Evolutionary conservation across 495 filamentous ascomycete species (phyloP).

Genomic region (Aspergillus baeticus): DNA sequence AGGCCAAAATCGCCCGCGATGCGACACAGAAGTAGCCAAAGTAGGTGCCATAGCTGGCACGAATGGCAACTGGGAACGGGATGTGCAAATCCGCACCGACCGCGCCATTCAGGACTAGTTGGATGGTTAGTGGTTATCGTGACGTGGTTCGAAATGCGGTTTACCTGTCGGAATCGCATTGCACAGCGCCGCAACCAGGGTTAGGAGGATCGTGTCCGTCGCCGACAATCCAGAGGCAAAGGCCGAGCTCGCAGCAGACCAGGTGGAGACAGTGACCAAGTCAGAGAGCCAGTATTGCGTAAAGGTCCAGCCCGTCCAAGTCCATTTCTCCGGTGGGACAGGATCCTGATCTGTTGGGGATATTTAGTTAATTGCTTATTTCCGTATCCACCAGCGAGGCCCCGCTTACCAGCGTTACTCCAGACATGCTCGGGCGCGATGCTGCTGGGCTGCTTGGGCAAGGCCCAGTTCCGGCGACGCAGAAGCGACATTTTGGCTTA

Average conservation of each 20-base stretch:
- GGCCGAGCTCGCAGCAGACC: conserved; percentile 9
- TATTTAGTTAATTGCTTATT: background rate
- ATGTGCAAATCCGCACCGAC: conserved; percentile 7
- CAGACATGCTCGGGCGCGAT: conserved; percentile 12
- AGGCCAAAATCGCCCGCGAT: conserved; percentile 6
- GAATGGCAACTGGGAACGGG: conserved; percentile 6
- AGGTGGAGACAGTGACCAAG: conserved; percentile 11
- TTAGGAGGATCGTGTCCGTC: conserved; percentile 5
- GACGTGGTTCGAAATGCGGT: background rate
- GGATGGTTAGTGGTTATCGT: background rate
- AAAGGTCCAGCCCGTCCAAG: conserved; percentile 11
- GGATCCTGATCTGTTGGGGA: conserved; percentile 3
- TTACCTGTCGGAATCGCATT: conserved; percentile 11
- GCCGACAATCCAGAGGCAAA: conserved; percentile 7
- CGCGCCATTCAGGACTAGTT: conserved; percentile 3
- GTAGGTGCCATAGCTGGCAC: conserved; percentile 8
- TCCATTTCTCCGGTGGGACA: conserved; percentile 11
- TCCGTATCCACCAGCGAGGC: background rate
- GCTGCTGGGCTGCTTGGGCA: conserved; percentile 12
- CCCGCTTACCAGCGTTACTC: conserved; percentile 10
- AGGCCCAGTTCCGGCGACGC: background rate
- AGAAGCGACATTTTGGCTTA: background rate
- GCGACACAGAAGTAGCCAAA: conserved; percentile 12
- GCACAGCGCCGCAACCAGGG: conserved; percentile 6
- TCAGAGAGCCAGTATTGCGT: conserved; percentile 11